phyloP scores from a whole-genome alignment of 2,329 filamentous ascomycete genomes.

The Diaporthe citriasiana region DNA sequence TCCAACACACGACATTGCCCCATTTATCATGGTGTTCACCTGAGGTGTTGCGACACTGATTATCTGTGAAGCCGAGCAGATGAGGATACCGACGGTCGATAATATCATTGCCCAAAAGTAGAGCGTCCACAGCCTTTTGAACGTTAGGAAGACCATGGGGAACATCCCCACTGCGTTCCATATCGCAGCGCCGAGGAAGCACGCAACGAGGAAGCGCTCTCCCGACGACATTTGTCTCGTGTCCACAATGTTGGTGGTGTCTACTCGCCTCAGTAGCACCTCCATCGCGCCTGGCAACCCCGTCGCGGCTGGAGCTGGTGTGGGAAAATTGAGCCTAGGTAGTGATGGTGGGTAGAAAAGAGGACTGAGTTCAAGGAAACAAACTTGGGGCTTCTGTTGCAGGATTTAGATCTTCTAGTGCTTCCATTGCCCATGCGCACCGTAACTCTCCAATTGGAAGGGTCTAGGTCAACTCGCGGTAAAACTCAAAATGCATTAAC shows the following conservation, averaged over 20 bases:
- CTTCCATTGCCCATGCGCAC: conserved; percentile 10
- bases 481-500: conserved; percentile 8
- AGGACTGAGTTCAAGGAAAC: not conserved
- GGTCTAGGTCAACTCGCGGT: not conserved
- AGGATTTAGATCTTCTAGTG: conserved; percentile 21
- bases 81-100: conserved; percentile 20
- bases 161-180: conserved; percentile 33
- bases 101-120: conserved; percentile 33
- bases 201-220: conserved; percentile 26
- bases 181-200: conserved; percentile 28
- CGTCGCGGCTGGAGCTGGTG: not conserved
- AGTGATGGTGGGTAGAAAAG: not conserved
- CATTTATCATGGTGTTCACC: not conserved
- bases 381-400: conserved; percentile 7
- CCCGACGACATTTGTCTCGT: conserved; percentile 19
- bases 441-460: conserved; percentile 1
- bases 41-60: conserved; percentile 13
- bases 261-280: conserved; percentile 22
- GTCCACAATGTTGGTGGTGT: conserved; percentile 33
- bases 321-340: not conserved
- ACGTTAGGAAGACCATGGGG: conserved; percentile 28
- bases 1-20: conserved; percentile 51
- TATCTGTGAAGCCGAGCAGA: conserved; percentile 21
- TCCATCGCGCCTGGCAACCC: not conserved
- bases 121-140: conserved; percentile 33